Base-by-base conservation (phyloP, 352 stramenopile genomes). In the Phytophthora vignae region DNA sequence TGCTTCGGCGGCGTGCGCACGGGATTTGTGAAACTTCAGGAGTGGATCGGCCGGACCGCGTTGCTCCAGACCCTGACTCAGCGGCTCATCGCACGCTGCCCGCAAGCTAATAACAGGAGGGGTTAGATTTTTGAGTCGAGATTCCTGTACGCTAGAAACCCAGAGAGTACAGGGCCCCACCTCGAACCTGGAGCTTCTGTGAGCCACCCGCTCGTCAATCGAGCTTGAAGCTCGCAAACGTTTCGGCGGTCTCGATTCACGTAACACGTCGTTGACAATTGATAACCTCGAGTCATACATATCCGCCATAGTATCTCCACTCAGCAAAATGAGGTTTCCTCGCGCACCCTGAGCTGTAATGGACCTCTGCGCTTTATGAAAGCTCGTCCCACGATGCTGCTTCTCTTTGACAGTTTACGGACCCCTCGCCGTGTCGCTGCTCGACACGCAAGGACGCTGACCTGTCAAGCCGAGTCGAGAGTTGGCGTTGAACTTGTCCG, bases 401-500 rank as follows among this genome's bases (percentile, higher is more conserved):
- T 48, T 17, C 31, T 17, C 58, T 42, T 67, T 53, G 15, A 55
- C 63, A 53, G 55, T 60, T 70, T 70, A 70, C 64, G 64, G n/a
- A 1, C 36, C 55, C 63, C 42, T 54, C 22, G 19, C 14, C 44
- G n/a, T 31, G 64, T 71, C 36, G 48, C 55, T 60, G 48, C 29
- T 19, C 49, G 64, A 67, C 44, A 66, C 64, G 63, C 63, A 70
- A 70, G 40, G 55, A 54, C 50, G 11, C 62, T 68, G 25, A 56
- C 19, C 22, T 44, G 52, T 52, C 54, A 52, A 33, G 22, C 33
- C 42, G 27, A 63, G 8, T 22, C 57, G 27, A 64, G 38, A 44
- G 54, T 64, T 52, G 27, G 50, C 42, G 7, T 71, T 71, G 64
- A 71, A 71, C 67, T 74, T 70, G 60, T 66, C 61, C 55, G 62